Percentiles rank a stretch among this genome's conserved stretches.
phyloP scores from a whole-genome alignment of 768 basidiomycete species.

The Amanita exitialis region DNA sequence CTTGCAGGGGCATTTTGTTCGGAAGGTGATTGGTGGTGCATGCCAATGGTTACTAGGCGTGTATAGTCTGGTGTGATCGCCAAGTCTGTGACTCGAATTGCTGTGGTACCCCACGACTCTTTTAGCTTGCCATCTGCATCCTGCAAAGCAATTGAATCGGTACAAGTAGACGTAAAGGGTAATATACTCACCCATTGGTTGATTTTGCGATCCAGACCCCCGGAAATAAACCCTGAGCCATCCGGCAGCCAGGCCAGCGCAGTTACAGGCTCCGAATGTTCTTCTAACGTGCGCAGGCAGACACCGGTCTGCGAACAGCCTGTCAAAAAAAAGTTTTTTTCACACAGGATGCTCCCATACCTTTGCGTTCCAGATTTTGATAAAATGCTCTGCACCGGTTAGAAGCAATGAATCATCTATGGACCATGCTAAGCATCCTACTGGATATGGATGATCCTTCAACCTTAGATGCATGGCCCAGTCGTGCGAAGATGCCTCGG shows the following conservation, averaged over 20 bases:
- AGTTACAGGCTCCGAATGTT: conserved; percentile 77
- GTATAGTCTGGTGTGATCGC: conserved; percentile 78
- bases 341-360: conserved; percentile 30
- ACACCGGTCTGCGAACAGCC: conserved; percentile 52
- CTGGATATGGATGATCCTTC: conserved; percentile 66
- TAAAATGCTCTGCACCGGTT: conserved; percentile 69
- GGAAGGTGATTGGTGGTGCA: conserved; percentile 26
- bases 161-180: conserved; percentile 7
- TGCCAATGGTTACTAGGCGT: conserved; percentile 79
- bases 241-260: conserved; percentile 85
- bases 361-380: conserved; percentile 88
- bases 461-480: conserved; percentile 53
- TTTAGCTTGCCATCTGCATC: conserved; percentile 62
- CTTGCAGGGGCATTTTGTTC: conserved; percentile 15
- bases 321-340: conserved; percentile 8
- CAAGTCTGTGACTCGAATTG: conserved; percentile 81
- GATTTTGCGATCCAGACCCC: conserved; percentile 77
- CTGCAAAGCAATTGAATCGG: conserved; percentile 28
- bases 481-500: conserved; percentile 41
- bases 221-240: conserved; percentile 83
- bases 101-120: conserved; percentile 57
- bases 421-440: conserved; percentile 89
- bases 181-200: conserved; percentile 62
- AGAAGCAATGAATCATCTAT: conserved; percentile 77
- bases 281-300: conserved; percentile 52